A percentile compares a stretch with the other conserved stretches of the same genome.
phyloP scores from a whole-genome alignment of 176 grass and related monocot genomes.

The Aegilops umbellulata region DNA sequence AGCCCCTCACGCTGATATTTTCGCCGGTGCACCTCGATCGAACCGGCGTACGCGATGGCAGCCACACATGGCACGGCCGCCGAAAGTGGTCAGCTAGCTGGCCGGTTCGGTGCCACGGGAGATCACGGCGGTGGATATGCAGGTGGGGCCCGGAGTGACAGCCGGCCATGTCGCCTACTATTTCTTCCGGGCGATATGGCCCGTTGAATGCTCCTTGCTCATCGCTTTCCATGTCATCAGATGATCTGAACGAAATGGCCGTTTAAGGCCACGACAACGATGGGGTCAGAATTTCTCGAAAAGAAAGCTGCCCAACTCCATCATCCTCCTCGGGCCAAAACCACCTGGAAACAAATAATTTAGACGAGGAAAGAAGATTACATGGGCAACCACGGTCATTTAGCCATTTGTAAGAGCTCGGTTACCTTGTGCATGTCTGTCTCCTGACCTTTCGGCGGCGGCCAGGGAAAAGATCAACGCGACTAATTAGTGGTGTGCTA shows the following conservation, averaged over 20 bases:
- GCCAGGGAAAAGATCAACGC: not conserved
- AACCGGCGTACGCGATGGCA: too few species aligned
- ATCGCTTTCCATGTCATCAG: not conserved
- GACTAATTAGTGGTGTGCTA: not conserved
- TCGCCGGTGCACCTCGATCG: too few species aligned
- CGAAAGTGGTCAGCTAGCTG: too few species aligned
- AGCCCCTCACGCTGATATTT: too few species aligned
- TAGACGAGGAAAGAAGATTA: not conserved
- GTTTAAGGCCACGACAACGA: conserved; percentile 19
- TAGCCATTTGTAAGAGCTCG: too few species aligned
- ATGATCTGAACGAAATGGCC: not conserved
- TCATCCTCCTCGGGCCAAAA: not conserved
- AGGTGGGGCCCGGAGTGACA: conserved; percentile 26
- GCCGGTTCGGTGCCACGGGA: not conserved
- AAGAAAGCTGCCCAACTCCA: conserved; percentile 18
- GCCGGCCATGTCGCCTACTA: conserved; percentile 31
- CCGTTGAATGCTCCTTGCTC: not conserved
- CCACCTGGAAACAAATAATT: not conserved
- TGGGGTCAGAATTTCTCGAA: not conserved
- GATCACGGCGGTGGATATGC: conserved; percentile 8
- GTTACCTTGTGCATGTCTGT: not conserved
- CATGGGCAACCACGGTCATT: not conserved
- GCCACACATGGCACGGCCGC: too few species aligned
- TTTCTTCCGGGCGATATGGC: conserved; percentile 13
- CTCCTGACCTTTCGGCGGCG: not conserved